Base-by-base conservation (phyloP, 495 filamentous ascomycete genomes). In the Lepraria neglecta region DNA sequence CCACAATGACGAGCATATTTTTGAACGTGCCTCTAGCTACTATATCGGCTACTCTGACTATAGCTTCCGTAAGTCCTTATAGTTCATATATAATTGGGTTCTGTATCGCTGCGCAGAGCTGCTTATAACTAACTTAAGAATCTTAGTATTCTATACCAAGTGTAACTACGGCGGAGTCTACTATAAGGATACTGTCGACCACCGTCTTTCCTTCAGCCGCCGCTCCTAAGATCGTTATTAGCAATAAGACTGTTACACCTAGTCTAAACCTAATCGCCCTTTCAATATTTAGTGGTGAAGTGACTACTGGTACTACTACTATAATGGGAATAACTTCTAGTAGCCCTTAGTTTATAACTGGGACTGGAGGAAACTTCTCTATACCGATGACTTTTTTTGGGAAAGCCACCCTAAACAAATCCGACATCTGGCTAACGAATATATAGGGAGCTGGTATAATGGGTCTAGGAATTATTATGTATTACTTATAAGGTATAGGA, bases 221-320 rank as follows among this genome's bases (percentile, higher is more conserved):
- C 17, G 64, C 43, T 5, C 64, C 67, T 1, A 15, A 60, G 21
- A 69, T 69, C 46, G 64, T 69, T 24, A 66, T 69, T 42, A 64
- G 64, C 15, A 63, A 63, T 40, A 35, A 28, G 30, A 69, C 67
- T 9, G 38, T 69, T 38, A 66, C 64, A 9, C 67, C 67, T 7
- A 56, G 17, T 7, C 6, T 51, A 9, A 62, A 59, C 35, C 67
- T 64, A 3, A 46, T 69, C 31, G 62, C 28, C 27, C 56, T 69
- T 19, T 48, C 67, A 11, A 38, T 66, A 12, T 54, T 45, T 31
- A 64, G 50, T 24, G 63, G 63, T 55, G 53, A 43, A 10, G 38
- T 59, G 30, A 47, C 33, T 1, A 43, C 44, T 33, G 28, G n/a
- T 15, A 51, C 46, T 11, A 33, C 31, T 10, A 50, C 45, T 15